Evolutionary conservation across 352 stramenopile species (phyloP), one percentile per base, ranked within the genome.

Genomic region (Globisporangium uncinulatum): DNA sequence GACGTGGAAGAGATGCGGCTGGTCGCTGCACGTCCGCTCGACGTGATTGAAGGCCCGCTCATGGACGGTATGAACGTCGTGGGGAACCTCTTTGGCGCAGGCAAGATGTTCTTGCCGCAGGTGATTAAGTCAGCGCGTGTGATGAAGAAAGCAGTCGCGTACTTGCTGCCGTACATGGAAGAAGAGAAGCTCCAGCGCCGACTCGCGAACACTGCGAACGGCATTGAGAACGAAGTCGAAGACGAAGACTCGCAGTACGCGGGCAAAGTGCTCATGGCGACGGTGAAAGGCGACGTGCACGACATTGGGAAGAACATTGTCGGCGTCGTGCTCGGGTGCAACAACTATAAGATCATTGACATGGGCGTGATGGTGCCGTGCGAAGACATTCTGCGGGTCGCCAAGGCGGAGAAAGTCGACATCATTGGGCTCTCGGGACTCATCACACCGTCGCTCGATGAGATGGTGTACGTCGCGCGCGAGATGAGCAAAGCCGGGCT

Each of bases 271-370:
- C 70, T 99, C 6, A 97, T 99, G 71, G 96, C 96, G n/a, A 99
- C 96, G 13, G 96, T 99, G 4, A 99, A 99, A 70, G 96, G 96
- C 56, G 96, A 99, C 70, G 96, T 99, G 20, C 96, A 99, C 73
- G 96, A 99, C 66, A 99, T 99, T 65, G 96, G 96, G 56, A 99
- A 99, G 70, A 99, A 99, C 76, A 99, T 99, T 83, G 96, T 99
- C 41, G 89, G 92, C 45, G 96, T 99, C 54, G 96, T 99, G 49
- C 77, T 99, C 20, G 95, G 95, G 32, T 99, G 96, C 76, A 99
- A 99, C 79, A 99, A 98, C 66, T 99, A 97, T 84, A 98, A 98
- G 73, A 95, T 87, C 62, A 89, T 89, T 34, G 96, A 99, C 71
- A 90, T 98, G 63, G 96, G 96, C 55, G 96, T 99, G 34, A 99